Evolutionary conservation across 2,329 filamentous ascomycete species (phyloP).

Genomic region (Trichoderma oligosporum): DNA sequence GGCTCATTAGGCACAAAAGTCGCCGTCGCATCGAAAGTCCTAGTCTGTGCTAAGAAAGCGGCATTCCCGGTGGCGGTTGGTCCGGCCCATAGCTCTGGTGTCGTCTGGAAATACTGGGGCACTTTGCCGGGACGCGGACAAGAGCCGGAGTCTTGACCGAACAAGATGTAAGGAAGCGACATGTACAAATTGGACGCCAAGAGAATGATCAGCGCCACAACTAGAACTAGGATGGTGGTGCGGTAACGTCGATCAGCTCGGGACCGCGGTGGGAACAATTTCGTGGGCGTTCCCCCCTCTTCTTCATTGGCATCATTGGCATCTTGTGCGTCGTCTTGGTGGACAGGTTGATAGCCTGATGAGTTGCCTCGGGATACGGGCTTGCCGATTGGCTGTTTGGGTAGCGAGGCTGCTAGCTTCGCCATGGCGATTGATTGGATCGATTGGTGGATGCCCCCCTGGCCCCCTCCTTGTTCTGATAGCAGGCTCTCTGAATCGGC

Average conservation of each 20-base stretch:
- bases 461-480: not conserved
- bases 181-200: constrained; percentile 37
- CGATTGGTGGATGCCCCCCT: not conserved
- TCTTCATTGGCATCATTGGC: constrained; percentile 20
- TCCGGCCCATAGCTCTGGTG: constrained; percentile 57
- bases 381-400: constrained; percentile 1
- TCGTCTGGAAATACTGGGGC: constrained; percentile 62
- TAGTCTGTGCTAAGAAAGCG: constrained; percentile 68
- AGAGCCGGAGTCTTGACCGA: constrained; percentile 24
- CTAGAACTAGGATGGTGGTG: constrained; percentile 32
- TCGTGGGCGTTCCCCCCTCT: not conserved
- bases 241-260: constrained; percentile 30
- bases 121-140: constrained; percentile 41
- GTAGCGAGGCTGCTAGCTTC: not conserved
- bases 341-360: constrained; percentile 33
- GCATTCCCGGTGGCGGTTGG: constrained; percentile 67
- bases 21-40: constrained; percentile 60
- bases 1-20: constrained; percentile 66
- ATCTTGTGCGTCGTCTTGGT: constrained; percentile 31
- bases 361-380: not conserved
- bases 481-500: not conserved
- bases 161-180: constrained; percentile 33
- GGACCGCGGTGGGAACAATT: constrained; percentile 21
- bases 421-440: constrained; percentile 6
- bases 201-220: constrained; percentile 36